Evolutionary conservation across 1,284 basidiomycete species (phyloP).

Genomic region (Microbotryum scabiosae): DNA sequence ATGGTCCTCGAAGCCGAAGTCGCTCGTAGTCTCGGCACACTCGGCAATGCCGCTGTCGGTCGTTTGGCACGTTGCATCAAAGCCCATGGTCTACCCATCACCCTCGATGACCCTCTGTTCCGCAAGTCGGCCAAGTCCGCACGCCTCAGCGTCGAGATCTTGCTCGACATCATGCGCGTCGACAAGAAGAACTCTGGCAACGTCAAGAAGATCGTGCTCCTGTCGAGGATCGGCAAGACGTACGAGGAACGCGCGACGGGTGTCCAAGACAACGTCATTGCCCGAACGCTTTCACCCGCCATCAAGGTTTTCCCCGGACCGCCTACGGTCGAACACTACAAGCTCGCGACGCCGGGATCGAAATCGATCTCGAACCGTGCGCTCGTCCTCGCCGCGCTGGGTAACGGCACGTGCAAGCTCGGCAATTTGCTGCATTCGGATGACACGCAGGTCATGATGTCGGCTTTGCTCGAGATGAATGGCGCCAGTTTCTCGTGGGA

Average conservation of each 20-base stretch:
- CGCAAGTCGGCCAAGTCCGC: slow-evolving; percentile 57
- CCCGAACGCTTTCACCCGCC: slow-evolving; percentile 68
- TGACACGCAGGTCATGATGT: slow-evolving; percentile 99
- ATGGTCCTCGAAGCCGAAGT: slow-evolving; percentile 93
- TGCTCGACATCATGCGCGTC: slow-evolving; percentile 83
- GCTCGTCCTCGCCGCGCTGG: slow-evolving; percentile 85
- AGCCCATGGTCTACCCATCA: slow-evolving; percentile 77
- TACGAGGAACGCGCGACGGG: slow-evolving; percentile 85
- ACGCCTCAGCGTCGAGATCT: slow-evolving; percentile 62
- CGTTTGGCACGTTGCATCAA: slow-evolving; percentile 73
- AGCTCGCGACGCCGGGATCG: slow-evolving; percentile 85
- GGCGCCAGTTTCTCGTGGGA: slow-evolving; percentile 87
- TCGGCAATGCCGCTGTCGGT: slow-evolving; percentile 81
- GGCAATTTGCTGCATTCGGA: slow-evolving; percentile 92
- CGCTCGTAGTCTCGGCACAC: slow-evolving; percentile 72
- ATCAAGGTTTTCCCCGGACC: slow-evolving; percentile 62
- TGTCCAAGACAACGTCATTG: slow-evolving; percentile 70
- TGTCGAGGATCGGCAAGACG: slow-evolving; percentile 82
- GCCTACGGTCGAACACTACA: slow-evolving; percentile 57
- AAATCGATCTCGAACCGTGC: slow-evolving; percentile 97
- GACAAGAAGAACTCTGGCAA: slow-evolving; percentile 94
- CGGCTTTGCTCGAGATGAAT: slow-evolving; percentile 77
- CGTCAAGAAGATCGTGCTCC: slow-evolving; percentile 87
- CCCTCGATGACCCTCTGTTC: slow-evolving; percentile 65
- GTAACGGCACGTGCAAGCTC: slow-evolving; percentile 75